phyloP scores from a whole-genome alignment of 2,329 filamentous ascomycete species.

The Aspergillus latus region DNA sequence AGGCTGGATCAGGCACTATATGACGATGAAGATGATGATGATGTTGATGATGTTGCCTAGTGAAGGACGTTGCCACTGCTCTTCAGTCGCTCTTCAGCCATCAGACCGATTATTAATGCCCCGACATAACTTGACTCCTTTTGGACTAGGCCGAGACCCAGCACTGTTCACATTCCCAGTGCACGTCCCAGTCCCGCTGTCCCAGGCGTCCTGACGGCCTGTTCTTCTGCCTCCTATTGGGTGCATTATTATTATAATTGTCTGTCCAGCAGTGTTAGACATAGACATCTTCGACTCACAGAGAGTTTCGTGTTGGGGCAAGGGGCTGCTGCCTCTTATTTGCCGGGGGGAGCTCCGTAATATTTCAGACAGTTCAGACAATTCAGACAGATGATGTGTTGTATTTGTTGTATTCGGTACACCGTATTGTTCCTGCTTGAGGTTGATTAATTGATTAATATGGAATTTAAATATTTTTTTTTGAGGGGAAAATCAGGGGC shows the following conservation, averaged over 20 bases:
- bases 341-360: background rate
- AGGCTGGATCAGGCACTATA: background rate
- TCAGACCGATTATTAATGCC: constrained; percentile 6
- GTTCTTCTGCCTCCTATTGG: constrained; percentile 5
- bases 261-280: background rate
- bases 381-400: background rate
- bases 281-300: background rate
- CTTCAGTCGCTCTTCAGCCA: background rate
- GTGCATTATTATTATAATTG: constrained; percentile 4
- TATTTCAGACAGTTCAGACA: background rate
- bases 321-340: background rate
- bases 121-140: constrained; percentile 1
- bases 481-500: background rate
- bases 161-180: background rate
- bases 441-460: background rate
- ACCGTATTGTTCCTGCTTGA: background rate
- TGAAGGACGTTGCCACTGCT: background rate
- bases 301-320: background rate
- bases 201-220: background rate
- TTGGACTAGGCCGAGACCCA: background rate
- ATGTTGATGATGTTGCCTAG: background rate
- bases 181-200: background rate
- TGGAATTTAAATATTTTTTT: background rate
- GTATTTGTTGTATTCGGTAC: background rate
- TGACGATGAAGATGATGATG: background rate